A percentile compares a stretch with the other conserved stretches of the same genome.
Conservation (phyloP, 1,139 yeast genomes). For the Geotrichum cucujoidarum region DNA sequence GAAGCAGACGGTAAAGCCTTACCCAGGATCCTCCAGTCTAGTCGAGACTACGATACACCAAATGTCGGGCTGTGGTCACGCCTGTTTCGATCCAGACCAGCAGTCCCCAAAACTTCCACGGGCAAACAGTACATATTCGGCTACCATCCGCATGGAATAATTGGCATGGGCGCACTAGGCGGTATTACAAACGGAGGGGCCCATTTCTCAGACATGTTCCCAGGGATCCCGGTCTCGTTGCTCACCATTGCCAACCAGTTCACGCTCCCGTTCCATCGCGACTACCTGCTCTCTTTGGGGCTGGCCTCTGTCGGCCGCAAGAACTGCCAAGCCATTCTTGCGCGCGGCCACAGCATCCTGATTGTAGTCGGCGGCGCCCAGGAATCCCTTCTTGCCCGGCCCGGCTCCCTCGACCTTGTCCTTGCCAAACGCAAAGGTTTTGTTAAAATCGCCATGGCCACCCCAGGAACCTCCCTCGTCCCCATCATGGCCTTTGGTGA, state of each 20-base stretch:
- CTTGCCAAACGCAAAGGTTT: constrained; percentile 80
- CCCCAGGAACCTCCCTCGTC: constrained; percentile 71
- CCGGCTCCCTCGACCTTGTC: constrained; percentile 58
- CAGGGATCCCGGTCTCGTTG: constrained; percentile 74
- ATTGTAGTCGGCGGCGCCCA: constrained; percentile 95
- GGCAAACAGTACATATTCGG: constrained; percentile 71
- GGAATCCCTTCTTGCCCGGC: constrained; percentile 70
- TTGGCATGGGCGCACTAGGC: constrained; percentile 88
- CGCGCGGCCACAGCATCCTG: constrained; percentile 63
- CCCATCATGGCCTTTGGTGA: constrained; percentile 94
- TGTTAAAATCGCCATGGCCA: constrained; percentile 74
- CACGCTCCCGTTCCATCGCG: constrained; percentile 77
- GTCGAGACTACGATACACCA: neutral
- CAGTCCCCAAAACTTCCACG: constrained; percentile 17
- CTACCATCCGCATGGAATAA: constrained; percentile 95
- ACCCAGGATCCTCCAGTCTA: neutral
- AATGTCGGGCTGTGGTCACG: neutral
- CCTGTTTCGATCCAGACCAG: neutral
- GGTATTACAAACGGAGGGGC: constrained; percentile 78
- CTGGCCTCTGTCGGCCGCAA: constrained; percentile 76
- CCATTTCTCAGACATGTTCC: constrained; percentile 61
- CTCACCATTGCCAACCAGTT: constrained; percentile 82
- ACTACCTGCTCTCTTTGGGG: constrained; percentile 75
- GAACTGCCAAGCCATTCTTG: constrained; percentile 62
- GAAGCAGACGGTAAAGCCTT: too few species aligned